Evolutionary conservation across 805 yeast species (phyloP).

Genomic region (Starmerella stellata): DNA sequence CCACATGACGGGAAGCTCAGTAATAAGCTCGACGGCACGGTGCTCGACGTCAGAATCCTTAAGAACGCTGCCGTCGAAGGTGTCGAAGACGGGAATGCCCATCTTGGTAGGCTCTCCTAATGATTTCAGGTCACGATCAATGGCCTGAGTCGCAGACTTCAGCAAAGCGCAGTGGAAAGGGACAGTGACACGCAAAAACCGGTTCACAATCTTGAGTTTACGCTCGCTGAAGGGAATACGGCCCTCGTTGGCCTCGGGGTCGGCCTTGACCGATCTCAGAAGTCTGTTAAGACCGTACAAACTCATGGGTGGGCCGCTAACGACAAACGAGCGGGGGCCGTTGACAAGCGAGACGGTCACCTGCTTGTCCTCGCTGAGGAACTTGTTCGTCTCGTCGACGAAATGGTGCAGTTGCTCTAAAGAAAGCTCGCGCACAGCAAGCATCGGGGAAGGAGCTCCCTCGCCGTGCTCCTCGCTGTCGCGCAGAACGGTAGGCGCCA

Average conservation of each 20-base stretch:
- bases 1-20: slow-evolving; percentile 86
- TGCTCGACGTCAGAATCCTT: slow-evolving; percentile 35
- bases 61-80: slow-evolving; percentile 67
- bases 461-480: slow-evolving; percentile 88
- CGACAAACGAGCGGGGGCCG: slow-evolving; percentile 90
- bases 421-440: slow-evolving; percentile 77
- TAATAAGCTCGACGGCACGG: slow-evolving; percentile 67
- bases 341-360: slow-evolving; percentile 78
- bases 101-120: slow-evolving; percentile 44
- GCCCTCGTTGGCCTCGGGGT: slow-evolving; percentile 84
- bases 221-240: slow-evolving; percentile 88
- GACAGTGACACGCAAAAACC: slow-evolving; percentile 86
- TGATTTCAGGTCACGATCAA: slow-evolving; percentile 44
- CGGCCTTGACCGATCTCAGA: slow-evolving; percentile 85
- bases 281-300: slow-evolving; percentile 85
- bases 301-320: slow-evolving; percentile 96
- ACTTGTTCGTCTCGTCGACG: slow-evolving; percentile 77
- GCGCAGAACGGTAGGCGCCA: slow-evolving; percentile 82
- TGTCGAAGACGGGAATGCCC: slow-evolving; percentile 78
- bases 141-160: slow-evolving; percentile 47
- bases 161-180: slow-evolving; percentile 92
- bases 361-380: slow-evolving; percentile 80
- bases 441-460: slow-evolving; percentile 95
- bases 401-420: slow-evolving; percentile 58
- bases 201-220: slow-evolving; percentile 78